Percentiles rank a stretch among this genome's conserved stretches.
These are phyloP conservation scores for Euphrasia arctica DNA, from an alignment of 305 asterid genomes.

Conservation along the genomic window DNA sequence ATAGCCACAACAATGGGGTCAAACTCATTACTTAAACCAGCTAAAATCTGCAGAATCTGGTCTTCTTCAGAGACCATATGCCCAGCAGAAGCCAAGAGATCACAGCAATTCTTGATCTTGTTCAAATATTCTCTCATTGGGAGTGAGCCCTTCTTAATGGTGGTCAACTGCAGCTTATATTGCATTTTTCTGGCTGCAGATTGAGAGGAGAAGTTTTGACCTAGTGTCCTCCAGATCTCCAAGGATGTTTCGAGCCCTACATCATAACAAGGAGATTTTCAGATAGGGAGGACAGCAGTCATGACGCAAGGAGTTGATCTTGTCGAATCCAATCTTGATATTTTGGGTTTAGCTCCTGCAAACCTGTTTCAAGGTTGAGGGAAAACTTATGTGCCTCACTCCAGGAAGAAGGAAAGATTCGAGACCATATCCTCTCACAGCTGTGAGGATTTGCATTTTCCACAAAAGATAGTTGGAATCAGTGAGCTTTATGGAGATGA, in stretches of 20 bases:
- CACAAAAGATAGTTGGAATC: neutral
- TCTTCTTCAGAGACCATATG: neutral
- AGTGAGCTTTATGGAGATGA: neutral
- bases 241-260: neutral
- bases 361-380: neutral
- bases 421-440: neutral
- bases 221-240: neutral
- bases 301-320: neutral
- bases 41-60: neutral
- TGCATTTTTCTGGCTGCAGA: neutral
- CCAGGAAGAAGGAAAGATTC: neutral
- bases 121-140: neutral
- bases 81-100: neutral
- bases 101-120: neutral
- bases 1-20: neutral
- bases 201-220: neutral
- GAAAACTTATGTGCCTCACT: neutral
- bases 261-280: neutral
- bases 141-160: neutral
- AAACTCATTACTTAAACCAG: neutral
- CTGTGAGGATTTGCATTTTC: neutral
- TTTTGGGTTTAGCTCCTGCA: neutral
- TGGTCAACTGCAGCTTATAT: neutral
- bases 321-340: neutral
- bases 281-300: neutral